Evolutionary conservation across 768 basidiomycete genomes (phyloP).

Genomic region (Xerocomellus intermedius): DNA sequence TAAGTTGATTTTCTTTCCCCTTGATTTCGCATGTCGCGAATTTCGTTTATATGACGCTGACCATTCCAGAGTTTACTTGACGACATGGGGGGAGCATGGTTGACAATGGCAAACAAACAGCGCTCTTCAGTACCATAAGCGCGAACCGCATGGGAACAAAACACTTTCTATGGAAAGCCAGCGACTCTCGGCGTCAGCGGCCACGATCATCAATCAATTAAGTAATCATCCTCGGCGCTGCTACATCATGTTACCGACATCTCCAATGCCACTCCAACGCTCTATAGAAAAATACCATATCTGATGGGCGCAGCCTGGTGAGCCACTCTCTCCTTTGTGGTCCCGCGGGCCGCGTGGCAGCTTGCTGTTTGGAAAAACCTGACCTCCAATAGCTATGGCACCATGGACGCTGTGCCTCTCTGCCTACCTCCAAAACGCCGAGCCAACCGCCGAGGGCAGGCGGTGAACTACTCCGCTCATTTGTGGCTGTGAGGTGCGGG

Average conservation of each 20-base stretch:
- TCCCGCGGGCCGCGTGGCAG: background rate
- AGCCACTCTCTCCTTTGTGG: background rate
- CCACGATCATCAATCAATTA: background rate
- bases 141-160: background rate
- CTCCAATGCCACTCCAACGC: too few relatives aligned
- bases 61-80: too few relatives aligned
- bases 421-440: background rate
- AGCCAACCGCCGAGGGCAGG: background rate
- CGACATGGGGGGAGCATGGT: too few relatives aligned
- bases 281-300: too few relatives aligned
- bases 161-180: too few relatives aligned
- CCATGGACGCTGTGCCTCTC: constrained; percentile 1
- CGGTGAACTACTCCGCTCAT: background rate
- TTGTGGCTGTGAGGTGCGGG: constrained; percentile 20
- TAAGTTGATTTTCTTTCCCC: too few relatives aligned
- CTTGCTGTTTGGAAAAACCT: background rate
- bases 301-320: background rate
- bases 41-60: too few relatives aligned
- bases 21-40: too few relatives aligned
- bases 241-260: background rate
- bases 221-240: background rate
- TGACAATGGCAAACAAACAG: too few relatives aligned
- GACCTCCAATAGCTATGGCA: background rate
- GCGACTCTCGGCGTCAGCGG: too few relatives aligned
- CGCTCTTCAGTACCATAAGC: constrained; percentile 4